Conservation (phyloP, 331 rosid species). For the Telfairia occidentalis region DNA sequence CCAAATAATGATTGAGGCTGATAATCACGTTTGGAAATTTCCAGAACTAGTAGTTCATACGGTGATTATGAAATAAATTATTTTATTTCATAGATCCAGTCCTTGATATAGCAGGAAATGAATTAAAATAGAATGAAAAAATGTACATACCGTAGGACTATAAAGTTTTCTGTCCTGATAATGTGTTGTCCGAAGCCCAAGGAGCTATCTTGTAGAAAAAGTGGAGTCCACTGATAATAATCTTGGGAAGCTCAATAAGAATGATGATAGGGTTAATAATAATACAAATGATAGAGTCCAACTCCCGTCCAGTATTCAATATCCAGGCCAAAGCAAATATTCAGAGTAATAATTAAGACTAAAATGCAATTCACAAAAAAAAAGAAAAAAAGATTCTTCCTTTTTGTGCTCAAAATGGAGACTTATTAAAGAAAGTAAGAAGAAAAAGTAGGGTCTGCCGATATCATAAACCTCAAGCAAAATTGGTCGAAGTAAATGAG, state of each 20-base stretch:
- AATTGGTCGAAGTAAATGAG: not conserved
- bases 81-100: too few species aligned
- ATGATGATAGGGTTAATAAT: not conserved
- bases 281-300: too few species aligned
- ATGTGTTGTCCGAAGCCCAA: not conserved
- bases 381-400: not conserved
- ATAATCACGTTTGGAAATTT: too few species aligned
- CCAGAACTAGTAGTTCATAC: too few species aligned
- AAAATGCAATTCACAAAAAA: not conserved
- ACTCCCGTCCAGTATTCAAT: not conserved
- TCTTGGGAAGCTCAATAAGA: slow-evolving; percentile 1
- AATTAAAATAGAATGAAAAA: too few species aligned
- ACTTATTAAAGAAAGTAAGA: not conserved
- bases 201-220: not conserved
- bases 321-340: not conserved
- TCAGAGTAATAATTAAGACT: not conserved
- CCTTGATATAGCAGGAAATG: too few species aligned
- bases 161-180: too few species aligned
- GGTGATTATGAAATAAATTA: too few species aligned
- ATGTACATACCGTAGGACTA: too few species aligned
- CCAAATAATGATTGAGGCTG: not conserved
- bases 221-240: not conserved
- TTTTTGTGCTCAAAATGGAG: not conserved
- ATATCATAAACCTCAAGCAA: not conserved
- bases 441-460: not conserved